phyloP scores from a whole-genome alignment of 345 rosid species.

The Luvunga scandens region DNA sequence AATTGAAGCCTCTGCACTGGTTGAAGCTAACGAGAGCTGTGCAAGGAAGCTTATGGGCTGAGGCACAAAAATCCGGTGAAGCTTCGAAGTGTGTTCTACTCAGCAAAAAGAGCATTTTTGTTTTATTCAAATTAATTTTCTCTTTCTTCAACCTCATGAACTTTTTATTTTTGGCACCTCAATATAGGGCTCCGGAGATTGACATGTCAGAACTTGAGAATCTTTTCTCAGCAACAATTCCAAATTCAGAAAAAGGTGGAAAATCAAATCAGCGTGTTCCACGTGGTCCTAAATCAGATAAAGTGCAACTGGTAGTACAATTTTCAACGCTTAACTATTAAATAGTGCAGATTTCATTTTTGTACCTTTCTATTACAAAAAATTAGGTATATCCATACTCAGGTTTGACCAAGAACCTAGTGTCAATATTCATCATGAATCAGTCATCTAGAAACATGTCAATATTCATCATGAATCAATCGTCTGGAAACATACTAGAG shows the following conservation, averaged over 20 bases:
- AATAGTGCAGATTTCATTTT: background rate
- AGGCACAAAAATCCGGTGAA: constrained; percentile 84
- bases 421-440: background rate
- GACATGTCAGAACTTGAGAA: constrained; percentile 92
- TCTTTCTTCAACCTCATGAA: constrained; percentile 6
- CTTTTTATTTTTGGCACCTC: constrained; percentile 14
- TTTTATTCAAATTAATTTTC: constrained; percentile 10
- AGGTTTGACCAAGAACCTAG: background rate
- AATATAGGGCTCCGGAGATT: constrained; percentile 82
- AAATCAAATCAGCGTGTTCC: constrained; percentile 40
- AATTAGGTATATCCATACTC: background rate
- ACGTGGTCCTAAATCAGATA: constrained; percentile 68
- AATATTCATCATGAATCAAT: background rate
- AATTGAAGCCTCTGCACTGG: constrained; percentile 97
- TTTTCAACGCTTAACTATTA: background rate
- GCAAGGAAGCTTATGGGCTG: constrained; percentile 98
- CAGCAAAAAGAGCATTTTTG: constrained; percentile 3
- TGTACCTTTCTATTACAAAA: background rate
- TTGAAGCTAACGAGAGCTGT: constrained; percentile 89
- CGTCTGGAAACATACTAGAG: background rate
- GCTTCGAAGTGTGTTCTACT: constrained; percentile 64
- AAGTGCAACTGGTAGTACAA: constrained; percentile 81
- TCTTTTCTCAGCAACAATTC: constrained; percentile 78
- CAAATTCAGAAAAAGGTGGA: constrained; percentile 45
- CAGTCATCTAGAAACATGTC: background rate